Conservation (phyloP, 179 eudicot genomes). For the Carnegiea gigantea region DNA sequence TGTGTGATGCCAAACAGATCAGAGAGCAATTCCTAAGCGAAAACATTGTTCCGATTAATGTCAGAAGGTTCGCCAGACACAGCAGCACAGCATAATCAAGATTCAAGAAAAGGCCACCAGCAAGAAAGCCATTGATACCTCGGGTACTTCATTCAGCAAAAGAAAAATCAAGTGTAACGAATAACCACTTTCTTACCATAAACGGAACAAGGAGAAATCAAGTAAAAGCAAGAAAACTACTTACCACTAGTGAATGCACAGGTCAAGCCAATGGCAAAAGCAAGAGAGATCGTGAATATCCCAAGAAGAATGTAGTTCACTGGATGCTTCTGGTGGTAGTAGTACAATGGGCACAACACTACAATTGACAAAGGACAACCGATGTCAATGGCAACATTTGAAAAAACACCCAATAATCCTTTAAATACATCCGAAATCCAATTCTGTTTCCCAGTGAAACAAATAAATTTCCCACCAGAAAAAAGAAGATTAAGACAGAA, state of each 20-base stretch:
- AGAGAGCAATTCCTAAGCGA: neutral
- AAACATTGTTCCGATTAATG: neutral
- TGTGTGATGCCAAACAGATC: neutral
- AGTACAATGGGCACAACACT: constrained; percentile 75
- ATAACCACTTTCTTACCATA: neutral
- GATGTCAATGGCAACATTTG: neutral
- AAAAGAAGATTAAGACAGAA: too few relatives aligned
- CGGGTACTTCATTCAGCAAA: neutral
- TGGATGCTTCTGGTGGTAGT: constrained; percentile 74
- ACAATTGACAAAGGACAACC: constrained; percentile 15
- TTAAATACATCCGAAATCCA: neutral
- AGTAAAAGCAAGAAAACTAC: constrained; percentile 10
- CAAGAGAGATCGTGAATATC: constrained; percentile 63
- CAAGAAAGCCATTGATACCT: neutral
- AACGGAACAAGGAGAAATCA: neutral
- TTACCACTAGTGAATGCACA: constrained; percentile 82
- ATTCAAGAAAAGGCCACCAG: neutral
- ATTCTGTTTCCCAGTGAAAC: neutral
- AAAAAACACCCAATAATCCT: neutral
- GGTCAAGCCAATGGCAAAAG: constrained; percentile 71
- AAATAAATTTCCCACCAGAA: too few relatives aligned
- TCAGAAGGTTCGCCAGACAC: neutral
- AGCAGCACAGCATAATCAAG: constrained; percentile 6
- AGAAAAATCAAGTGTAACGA: neutral
- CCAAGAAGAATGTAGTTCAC: constrained; percentile 64